Percentiles rank a stretch among this genome's conserved stretches.
These are phyloP conservation scores for Coelastrella sp. DNA, from an alignment of 139 green algal species.

Conservation along the genomic window DNA sequence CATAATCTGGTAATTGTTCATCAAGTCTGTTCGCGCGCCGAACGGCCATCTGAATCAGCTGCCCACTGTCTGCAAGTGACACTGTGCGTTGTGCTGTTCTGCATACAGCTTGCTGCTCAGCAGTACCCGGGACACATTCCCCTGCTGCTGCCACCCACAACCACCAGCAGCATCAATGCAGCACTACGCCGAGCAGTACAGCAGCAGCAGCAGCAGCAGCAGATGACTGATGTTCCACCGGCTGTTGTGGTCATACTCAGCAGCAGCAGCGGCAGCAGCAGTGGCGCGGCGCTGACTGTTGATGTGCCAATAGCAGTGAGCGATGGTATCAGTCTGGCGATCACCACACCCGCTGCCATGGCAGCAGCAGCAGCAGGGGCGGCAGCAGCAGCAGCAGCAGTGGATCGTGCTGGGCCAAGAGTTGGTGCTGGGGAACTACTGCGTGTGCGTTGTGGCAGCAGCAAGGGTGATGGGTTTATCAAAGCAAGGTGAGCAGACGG, in stretches of 20 bases:
- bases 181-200: background rate
- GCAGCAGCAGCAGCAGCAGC: conserved; percentile 14
- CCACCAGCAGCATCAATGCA: conserved; percentile 13
- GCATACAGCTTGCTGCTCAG: conserved; percentile 24
- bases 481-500: conserved; percentile 1
- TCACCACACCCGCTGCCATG: conserved; percentile 27
- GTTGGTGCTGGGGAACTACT: background rate
- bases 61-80: too few species aligned
- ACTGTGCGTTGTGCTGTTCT: too few species aligned
- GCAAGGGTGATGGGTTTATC: background rate
- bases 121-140: conserved; percentile 11
- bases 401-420: background rate
- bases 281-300: background rate
- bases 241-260: background rate
- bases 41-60: too few species aligned
- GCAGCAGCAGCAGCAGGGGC: background rate
- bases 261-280: background rate
- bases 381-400: conserved; percentile 28
- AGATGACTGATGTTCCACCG: background rate
- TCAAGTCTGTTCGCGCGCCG: too few species aligned
- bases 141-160: conserved; percentile 18
- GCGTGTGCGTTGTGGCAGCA: background rate
- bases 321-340: background rate
- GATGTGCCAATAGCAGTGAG: background rate
- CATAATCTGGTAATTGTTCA: too few species aligned